Percentiles rank a stretch among this genome's conserved stretches.
Conservation (phyloP, 306 rosid species). For the Fragaria nilgerrensis region DNA sequence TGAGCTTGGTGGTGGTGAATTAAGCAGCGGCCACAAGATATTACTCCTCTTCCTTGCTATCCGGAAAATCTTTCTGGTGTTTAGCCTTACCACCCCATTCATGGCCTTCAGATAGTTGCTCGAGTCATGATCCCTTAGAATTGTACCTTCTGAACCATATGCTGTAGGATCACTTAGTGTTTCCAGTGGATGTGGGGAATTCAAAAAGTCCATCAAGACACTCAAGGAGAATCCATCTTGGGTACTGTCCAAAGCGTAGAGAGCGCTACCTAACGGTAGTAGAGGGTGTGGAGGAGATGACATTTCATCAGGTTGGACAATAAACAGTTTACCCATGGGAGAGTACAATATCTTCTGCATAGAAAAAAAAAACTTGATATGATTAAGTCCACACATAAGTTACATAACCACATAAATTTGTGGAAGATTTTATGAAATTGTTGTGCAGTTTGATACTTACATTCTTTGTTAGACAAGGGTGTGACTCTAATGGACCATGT, state of each 20-base stretch:
- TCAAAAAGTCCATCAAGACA: constrained; percentile 51
- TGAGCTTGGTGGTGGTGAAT: constrained; percentile 48
- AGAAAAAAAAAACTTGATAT: background rate
- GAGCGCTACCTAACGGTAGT: constrained; percentile 51
- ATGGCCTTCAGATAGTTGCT: constrained; percentile 62
- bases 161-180: constrained; percentile 71
- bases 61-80: constrained; percentile 27
- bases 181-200: constrained; percentile 64
- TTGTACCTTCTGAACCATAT: constrained; percentile 67
- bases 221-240: constrained; percentile 41
- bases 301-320: constrained; percentile 72
- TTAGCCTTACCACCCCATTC: constrained; percentile 44
- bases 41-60: constrained; percentile 40
- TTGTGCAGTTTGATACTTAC: constrained; percentile 34
- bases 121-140: constrained; percentile 64
- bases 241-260: constrained; percentile 44
- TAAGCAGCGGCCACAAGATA: constrained; percentile 43
- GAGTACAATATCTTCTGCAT: constrained; percentile 72
- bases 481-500: constrained; percentile 59
- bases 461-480: constrained; percentile 58
- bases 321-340: constrained; percentile 65
- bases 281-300: constrained; percentile 79
- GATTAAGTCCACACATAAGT: background rate
- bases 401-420: background rate
- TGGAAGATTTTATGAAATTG: background rate